Evolutionary conservation across 139 green algal genomes (phyloP), one percentile per base, ranked within the genome.

Genomic region (Chlamydomonas sp.): DNA sequence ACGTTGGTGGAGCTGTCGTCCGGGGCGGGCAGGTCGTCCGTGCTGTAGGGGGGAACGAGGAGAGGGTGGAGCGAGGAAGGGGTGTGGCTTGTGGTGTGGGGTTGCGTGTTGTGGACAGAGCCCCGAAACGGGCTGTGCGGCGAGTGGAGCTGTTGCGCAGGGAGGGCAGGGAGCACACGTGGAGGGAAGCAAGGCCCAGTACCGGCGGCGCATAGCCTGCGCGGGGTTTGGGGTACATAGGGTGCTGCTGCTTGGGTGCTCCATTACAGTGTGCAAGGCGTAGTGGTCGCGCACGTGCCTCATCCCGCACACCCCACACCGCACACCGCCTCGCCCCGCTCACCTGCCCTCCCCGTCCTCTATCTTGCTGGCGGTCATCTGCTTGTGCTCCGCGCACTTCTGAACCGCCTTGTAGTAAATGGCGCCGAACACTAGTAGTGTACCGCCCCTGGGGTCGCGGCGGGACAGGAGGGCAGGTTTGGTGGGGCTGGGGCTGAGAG

Each of bases 371-470:
- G 16, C 31, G 31, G 31, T 49, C 31, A 80, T 61, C 16, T 86
- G 59, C 20, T 79, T n/a, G 15, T 67, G 72, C 74, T 87, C 83
- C n/a, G 31, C 0, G 83, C 73, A 87, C 72, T 75, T 74, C 62
- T 87, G 83, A 14, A 20, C 62, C 71, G 87, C 83, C 74, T 92
- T 92, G 81, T 87, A 89, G 77, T 92, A 91, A 63, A 93, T 85
- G 49, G 87, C 81, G 59, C 82, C 90, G 12, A 92, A 92, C 58
- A 92, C 86, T 17, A 92, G 18, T 60, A 89, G 18, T 61, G 90
- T 92, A 57, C 86, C 90, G 2, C 58, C 90, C 92, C 92, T 87
- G 82, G 8, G 49, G 3, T 7, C 69, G 2, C 8, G 3, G 6
- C 18, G 6, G 7, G 1, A 16, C 69, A 57, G 3, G 7, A 3